Evolutionary conservation across 2,329 filamentous ascomycete genomes (phyloP).

Genomic region (Malbranchea cinnamomea): DNA sequence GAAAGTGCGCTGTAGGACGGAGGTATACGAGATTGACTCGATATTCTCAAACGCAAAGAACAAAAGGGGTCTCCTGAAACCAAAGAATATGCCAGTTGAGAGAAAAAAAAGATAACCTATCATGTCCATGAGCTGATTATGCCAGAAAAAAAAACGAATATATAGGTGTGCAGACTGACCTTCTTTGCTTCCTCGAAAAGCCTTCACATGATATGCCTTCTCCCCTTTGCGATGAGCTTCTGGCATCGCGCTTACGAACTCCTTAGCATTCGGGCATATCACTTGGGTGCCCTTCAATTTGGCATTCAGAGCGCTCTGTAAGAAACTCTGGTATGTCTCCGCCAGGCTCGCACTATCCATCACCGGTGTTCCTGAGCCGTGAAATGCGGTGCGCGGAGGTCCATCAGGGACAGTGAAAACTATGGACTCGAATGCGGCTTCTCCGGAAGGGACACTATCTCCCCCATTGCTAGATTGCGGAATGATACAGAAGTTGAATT

Average conservation of each 20-base stretch:
- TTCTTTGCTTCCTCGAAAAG: constrained; percentile 50
- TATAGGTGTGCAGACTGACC: constrained; percentile 25
- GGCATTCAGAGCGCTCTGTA: constrained; percentile 33
- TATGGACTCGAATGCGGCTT: constrained; percentile 36
- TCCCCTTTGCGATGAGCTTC: constrained; percentile 49
- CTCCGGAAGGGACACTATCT: constrained; percentile 27
- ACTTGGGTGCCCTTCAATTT: constrained; percentile 33
- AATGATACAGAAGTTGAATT: constrained; percentile 48
- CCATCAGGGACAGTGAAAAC: constrained; percentile 47
- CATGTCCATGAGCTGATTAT: not conserved
- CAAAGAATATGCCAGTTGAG: constrained; percentile 45
- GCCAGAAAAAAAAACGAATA: constrained; percentile 2
- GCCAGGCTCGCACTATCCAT: constrained; percentile 25
- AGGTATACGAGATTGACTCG: constrained; percentile 47
- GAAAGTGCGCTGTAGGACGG: constrained; percentile 50
- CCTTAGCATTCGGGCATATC: constrained; percentile 38
- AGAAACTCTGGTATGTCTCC: constrained; percentile 31
- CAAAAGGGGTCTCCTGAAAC: constrained; percentile 49
- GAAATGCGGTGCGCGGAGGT: constrained; percentile 29
- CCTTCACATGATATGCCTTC: constrained; percentile 49
- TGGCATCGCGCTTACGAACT: constrained; percentile 45
- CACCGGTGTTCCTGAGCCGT: constrained; percentile 29
- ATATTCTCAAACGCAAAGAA: constrained; percentile 47
- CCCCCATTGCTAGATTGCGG: constrained; percentile 38
- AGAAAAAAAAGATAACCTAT: constrained; percentile 51